A percentile compares a stretch with the other conserved stretches of the same genome.
phyloP scores from a whole-genome alignment of 495 filamentous ascomycete genomes.

The Aspergillus cavernicola region DNA sequence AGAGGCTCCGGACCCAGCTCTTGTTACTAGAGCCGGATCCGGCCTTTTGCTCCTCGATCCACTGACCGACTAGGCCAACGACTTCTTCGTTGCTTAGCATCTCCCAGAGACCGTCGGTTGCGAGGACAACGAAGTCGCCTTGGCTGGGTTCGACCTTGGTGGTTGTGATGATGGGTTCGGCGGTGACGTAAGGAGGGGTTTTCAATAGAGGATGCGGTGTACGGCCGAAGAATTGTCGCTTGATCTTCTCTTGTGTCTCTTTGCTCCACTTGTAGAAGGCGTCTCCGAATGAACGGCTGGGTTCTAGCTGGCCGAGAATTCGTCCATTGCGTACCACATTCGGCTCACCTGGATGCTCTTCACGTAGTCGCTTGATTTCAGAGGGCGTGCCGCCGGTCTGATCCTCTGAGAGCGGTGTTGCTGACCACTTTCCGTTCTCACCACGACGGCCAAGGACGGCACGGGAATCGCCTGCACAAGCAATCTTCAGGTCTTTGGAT shows the following conservation, averaged over 20 bases:
- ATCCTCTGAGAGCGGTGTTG: conserved; percentile 82
- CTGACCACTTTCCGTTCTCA: conserved; percentile 84
- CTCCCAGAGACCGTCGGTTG: conserved; percentile 97
- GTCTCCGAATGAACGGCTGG: conserved; percentile 91
- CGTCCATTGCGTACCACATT: conserved; percentile 82
- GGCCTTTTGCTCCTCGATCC: conserved; percentile 74
- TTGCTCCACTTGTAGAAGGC: conserved; percentile 93
- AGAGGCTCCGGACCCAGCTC: conserved; percentile 49
- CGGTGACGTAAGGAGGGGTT: conserved; percentile 96
- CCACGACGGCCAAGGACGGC: conserved; percentile 84
- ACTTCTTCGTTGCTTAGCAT: conserved; percentile 99
- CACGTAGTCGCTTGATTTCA: conserved; percentile 75
- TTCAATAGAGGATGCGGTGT: conserved; percentile 67
- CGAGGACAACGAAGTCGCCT: conserved; percentile 95
- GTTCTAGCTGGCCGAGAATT: conserved; percentile 87
- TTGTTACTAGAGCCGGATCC: conserved; percentile 38
- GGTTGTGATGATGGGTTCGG: conserved; percentile 92
- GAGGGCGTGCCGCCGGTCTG: conserved; percentile 85
- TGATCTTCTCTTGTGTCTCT: conserved; percentile 77
- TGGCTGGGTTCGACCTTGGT: conserved; percentile 86
- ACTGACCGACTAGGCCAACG: conserved; percentile 91
- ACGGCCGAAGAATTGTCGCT: conserved; percentile 78
- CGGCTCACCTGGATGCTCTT: conserved; percentile 82
- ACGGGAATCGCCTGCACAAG: conserved; percentile 90
- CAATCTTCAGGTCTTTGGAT: conserved; percentile 79